Evolutionary conservation across 73 alveolate genomes (phyloP), one percentile per base, ranked within the genome.

Genomic region (Symbiodinium pilosum): DNA sequence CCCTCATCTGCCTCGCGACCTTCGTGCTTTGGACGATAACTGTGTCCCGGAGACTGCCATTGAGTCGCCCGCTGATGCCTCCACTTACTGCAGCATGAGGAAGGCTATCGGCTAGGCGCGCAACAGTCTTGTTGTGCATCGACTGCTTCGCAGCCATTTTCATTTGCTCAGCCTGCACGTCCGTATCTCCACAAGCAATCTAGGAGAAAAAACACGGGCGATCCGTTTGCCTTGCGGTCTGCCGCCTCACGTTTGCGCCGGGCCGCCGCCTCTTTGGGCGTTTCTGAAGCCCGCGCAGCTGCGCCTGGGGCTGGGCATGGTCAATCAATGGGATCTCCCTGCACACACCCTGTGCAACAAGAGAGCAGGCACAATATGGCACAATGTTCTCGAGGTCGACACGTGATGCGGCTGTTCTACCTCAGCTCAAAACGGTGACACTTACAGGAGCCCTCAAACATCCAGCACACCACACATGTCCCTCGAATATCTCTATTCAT

Each of bases 1-100:
- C 97, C 88, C 97, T n/a, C 97, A 91, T 91, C 77, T 91, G 97
- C 38, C 97, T 68, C 75, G 97, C 97, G n/a, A 91, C 97, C 97
- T 91, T 42, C 36, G 64, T 47, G 59, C 59, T 6, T 47, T 47
- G 59, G 59, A 14, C 59, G 14, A 47, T 14, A 14, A 47, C 14
- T 47, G 59, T n/a, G n/a, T n/a, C n/a, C n/a, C n/a, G n/a, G n/a
- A n/a, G n/a, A n/a, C n/a, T n/a, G n/a, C n/a, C n/a, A n/a, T n/a
- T n/a, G n/a, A n/a, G n/a, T n/a, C n/a, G n/a, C n/a, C n/a, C n/a
- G n/a, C n/a, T n/a, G n/a, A n/a, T n/a, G n/a, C n/a, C n/a, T n/a
- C n/a, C n/a, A n/a, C n/a, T n/a, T n/a, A n/a, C n/a, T n/a, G n/a
- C n/a, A n/a, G n/a, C n/a, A n/a, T n/a, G n/a, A n/a, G n/a, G n/a